Evolutionary conservation across 257 asterid genomes (phyloP), one percentile per base, ranked within the genome.

Genomic region (Paraleonurus japonicus): DNA sequence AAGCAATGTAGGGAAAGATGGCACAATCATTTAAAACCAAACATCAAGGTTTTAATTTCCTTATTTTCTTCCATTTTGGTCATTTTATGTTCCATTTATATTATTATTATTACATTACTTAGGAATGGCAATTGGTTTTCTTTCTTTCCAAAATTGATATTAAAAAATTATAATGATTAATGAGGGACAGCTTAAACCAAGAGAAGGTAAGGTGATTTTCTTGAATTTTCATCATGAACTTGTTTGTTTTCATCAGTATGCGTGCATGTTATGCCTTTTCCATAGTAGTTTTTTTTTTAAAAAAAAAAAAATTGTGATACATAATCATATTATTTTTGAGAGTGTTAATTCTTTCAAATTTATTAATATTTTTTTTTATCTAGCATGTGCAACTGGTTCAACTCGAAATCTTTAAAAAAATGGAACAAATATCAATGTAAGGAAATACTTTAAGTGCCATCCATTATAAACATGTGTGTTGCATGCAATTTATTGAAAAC

Each of bases 1-100:
- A 91, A 91, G 83, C 97, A 91, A 64, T 91, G 97, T 67, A 81
- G 97, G 72, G 96, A 91, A 64, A 83, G 96, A 77, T 91, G 97
- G 97, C 86, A 85, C 64, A 91, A 91, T 77, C 96, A 91, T 85
- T 84, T 91, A 55, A 86, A 85, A 66, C 95, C 96, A 7, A 73
- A 89, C 75, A 85, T 91, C 8, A 91, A 91, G 97, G 87, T 85
- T 77, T 35, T 30, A 9, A n/a, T 33, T 76, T 70, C 51, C 67
- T 27, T 33, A 15, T 8, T 47, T 55, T 65, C 70, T 53, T 75
- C 70, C 77, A 48, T 65, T 74, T 61, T 1, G 3, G 22, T 72
- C 24, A 23, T 59, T 60, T 78, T 79, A 70, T 72, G 26, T 81
- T 79, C 76, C 75, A 66, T 47, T 73, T 62, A 66, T 35, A 2